Percentiles rank a stretch among this genome's conserved stretches.
phyloP scores from a whole-genome alignment of 768 basidiomycete genomes.

The Suillus subalutaceus region DNA sequence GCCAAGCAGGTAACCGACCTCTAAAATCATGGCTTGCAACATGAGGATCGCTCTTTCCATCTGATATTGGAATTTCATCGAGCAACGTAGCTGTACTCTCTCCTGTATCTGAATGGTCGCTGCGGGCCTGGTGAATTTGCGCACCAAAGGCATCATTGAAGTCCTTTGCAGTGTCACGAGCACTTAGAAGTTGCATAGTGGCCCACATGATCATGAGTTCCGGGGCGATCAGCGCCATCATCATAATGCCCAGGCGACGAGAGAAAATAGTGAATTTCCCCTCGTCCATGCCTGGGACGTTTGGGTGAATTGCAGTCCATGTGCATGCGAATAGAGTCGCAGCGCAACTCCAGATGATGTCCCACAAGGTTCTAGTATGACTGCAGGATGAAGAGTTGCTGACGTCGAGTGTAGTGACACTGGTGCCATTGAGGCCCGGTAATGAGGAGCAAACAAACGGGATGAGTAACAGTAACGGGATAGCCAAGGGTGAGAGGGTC shows the following conservation, averaged over 20 bases:
- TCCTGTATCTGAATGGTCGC: not conserved
- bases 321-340: slow-evolving; percentile 32
- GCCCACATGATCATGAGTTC: slow-evolving; percentile 35
- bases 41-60: not conserved
- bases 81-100: not conserved
- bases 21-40: too few species aligned
- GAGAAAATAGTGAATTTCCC: not conserved
- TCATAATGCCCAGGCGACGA: slow-evolving; percentile 20
- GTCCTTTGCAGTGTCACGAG: slow-evolving; percentile 1
- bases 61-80: not conserved
- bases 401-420: not conserved
- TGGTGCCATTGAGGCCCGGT: not conserved
- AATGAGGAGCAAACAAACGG: not conserved
- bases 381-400: not conserved
- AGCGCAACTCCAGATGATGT: slow-evolving; percentile 32
- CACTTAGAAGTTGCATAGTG: slow-evolving; percentile 25
- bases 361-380: slow-evolving; percentile 32
- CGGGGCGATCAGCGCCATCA: slow-evolving; percentile 28
- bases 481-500: not conserved
- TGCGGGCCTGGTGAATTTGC: not conserved
- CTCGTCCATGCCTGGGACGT: slow-evolving; percentile 30
- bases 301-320: slow-evolving; percentile 32
- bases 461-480: not conserved
- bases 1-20: not conserved
- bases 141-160: not conserved